phyloP scores from a whole-genome alignment of 2,329 filamentous ascomycete genomes.

The Aureobasidium lini region DNA sequence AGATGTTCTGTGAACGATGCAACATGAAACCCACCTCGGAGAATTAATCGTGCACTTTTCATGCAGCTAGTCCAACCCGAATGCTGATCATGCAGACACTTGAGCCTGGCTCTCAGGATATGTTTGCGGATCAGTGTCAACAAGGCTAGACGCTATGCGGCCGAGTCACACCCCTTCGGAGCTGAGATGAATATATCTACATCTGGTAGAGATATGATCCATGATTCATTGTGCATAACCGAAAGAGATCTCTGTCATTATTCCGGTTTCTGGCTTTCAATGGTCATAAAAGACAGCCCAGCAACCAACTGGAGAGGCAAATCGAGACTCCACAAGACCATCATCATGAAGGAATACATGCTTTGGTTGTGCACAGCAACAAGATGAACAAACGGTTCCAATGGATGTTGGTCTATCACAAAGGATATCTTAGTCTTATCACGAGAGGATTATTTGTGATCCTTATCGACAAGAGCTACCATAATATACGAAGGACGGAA shows the following conservation, averaged over 20 bases:
- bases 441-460: constrained; percentile 4
- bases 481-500: neutral
- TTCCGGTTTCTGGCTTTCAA: neutral
- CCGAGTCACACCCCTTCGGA: neutral
- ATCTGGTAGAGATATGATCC: neutral
- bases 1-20: neutral
- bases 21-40: neutral
- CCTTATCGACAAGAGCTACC: constrained; percentile 10
- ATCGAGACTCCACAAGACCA: constrained; percentile 3
- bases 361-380: constrained; percentile 13
- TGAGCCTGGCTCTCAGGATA: neutral
- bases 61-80: neutral
- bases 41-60: constrained; percentile 8
- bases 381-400: constrained; percentile 13
- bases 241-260: neutral
- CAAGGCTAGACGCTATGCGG: neutral
- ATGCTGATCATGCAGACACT: constrained; percentile 1
- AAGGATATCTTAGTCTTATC: constrained; percentile 3
- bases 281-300: neutral
- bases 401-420: constrained; percentile 2
- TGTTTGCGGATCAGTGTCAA: neutral
- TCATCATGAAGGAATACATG: neutral
- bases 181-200: neutral
- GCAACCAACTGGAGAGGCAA: neutral
- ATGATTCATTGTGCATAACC: neutral